Conservation (phyloP, 805 yeast genomes). For the Metschnikowia vanudenii region DNA sequence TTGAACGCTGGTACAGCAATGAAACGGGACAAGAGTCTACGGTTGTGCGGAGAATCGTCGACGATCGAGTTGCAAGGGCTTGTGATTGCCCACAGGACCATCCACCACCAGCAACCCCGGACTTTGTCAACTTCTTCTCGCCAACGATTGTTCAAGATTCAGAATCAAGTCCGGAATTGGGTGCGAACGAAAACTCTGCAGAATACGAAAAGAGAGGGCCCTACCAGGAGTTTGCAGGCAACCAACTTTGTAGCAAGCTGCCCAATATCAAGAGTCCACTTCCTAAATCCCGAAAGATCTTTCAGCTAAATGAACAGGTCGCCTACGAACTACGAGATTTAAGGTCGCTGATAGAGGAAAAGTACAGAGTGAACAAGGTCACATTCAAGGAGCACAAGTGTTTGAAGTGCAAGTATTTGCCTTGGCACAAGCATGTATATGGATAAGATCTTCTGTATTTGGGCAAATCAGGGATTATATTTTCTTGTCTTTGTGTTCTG, state of each 20-base stretch:
- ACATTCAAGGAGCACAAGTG: constrained; percentile 13
- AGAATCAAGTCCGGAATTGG: constrained; percentile 2
- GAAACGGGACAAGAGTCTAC: constrained; percentile 14
- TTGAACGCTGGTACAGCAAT: constrained; percentile 11
- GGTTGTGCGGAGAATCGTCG: constrained; percentile 9
- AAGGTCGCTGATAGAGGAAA: constrained; percentile 14
- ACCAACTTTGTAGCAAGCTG: constrained; percentile 5
- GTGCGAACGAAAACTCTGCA: not conserved
- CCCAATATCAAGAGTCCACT: constrained; percentile 7
- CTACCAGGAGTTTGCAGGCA: not conserved
- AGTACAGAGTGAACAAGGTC: constrained; percentile 11
- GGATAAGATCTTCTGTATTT: not conserved
- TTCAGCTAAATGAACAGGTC: constrained; percentile 16
- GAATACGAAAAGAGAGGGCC: not conserved
- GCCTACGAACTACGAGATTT: constrained; percentile 16
- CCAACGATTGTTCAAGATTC: not conserved
- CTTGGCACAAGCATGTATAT: constrained; percentile 17
- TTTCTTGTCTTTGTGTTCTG: not conserved
- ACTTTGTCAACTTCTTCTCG: constrained; percentile 16
- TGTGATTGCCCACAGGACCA: constrained; percentile 10
- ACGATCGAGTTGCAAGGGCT: constrained; percentile 5
- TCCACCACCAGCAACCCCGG: constrained; percentile 12
- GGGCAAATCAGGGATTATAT: not conserved
- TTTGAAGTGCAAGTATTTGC: constrained; percentile 17
- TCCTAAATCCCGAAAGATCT: constrained; percentile 11